phyloP scores from a whole-genome alignment of 1,284 basidiomycete genomes.

The Boletus sp. region DNA sequence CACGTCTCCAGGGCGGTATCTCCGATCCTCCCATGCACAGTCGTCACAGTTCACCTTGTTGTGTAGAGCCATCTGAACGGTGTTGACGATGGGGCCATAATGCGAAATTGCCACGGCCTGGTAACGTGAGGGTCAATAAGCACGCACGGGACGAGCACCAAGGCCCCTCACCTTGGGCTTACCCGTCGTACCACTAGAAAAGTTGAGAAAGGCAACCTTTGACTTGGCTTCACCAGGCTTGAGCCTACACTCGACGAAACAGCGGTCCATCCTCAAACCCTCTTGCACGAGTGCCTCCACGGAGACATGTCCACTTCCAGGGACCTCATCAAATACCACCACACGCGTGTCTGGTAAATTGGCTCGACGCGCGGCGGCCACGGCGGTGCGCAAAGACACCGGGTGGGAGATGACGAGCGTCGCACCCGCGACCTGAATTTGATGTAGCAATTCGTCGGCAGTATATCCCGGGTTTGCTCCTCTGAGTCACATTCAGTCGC shows the following conservation, averaged over 20 bases:
- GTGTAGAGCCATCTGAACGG: constrained; percentile 51
- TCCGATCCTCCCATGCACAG: constrained; percentile 35
- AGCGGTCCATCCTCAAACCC: constrained; percentile 33
- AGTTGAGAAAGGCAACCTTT: constrained; percentile 70
- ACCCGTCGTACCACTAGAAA: constrained; percentile 70
- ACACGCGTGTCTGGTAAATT: constrained; percentile 52
- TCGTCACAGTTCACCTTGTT: constrained; percentile 42
- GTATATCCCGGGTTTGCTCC: constrained; percentile 68
- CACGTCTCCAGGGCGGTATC: constrained; percentile 54
- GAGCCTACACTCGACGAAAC: constrained; percentile 44
- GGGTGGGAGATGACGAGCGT: constrained; percentile 59
- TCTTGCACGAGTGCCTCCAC: constrained; percentile 38
- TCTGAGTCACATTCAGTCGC: constrained; percentile 17
- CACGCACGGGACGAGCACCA: neutral
- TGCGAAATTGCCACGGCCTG: constrained; percentile 67
- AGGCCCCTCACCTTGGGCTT: constrained; percentile 48
- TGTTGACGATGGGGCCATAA: constrained; percentile 54
- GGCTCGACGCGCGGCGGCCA: constrained; percentile 50
- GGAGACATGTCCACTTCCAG: constrained; percentile 24
- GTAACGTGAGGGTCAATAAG: neutral
- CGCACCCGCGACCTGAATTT: constrained; percentile 53
- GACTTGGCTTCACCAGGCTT: constrained; percentile 60
- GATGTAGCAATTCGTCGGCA: constrained; percentile 61
- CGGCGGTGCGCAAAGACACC: constrained; percentile 45
- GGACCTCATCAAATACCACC: constrained; percentile 43